phyloP scores from a whole-genome alignment of 169 alveolate species.

The Cystoisospora suis region DNA sequence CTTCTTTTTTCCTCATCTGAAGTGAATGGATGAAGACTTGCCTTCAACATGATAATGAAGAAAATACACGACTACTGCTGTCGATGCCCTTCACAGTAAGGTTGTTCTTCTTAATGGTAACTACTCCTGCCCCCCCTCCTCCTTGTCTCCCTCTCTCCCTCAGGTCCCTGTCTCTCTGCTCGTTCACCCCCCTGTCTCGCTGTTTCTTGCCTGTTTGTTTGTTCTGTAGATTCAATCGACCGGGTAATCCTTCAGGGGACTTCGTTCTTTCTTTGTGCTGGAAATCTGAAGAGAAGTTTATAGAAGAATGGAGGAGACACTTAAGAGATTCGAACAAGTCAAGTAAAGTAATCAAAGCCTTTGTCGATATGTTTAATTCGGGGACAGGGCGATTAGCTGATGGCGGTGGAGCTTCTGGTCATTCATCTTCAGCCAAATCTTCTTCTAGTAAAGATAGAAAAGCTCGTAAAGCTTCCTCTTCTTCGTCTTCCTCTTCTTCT shows the following conservation, averaged over 20 bases:
- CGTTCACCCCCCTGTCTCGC: neutral
- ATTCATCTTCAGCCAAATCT: neutral
- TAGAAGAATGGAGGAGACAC: neutral
- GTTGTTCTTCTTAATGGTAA: too few relatives aligned
- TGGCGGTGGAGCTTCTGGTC: neutral
- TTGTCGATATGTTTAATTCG: neutral
- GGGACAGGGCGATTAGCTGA: neutral
- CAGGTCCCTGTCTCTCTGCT: neutral
- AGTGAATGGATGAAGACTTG: too few relatives aligned
- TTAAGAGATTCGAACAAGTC: neutral
- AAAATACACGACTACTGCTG: too few relatives aligned
- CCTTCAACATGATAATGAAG: too few relatives aligned
- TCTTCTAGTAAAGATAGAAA: neutral
- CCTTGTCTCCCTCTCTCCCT: neutral
- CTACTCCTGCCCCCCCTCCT: neutral
- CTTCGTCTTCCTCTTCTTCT: neutral
- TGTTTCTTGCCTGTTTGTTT: neutral
- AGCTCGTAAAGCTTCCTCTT: neutral
- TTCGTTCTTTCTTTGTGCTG: constrained; percentile 56
- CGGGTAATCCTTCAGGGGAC: constrained; percentile 57
- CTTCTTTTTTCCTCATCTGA: too few relatives aligned
- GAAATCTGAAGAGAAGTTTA: constrained; percentile 47
- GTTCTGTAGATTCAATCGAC: constrained; percentile 44
- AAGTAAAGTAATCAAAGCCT: neutral
- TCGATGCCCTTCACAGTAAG: too few relatives aligned